Evolutionary conservation across 106 monocot species (phyloP).

Genomic region (Dioscorea zingiberensis): DNA sequence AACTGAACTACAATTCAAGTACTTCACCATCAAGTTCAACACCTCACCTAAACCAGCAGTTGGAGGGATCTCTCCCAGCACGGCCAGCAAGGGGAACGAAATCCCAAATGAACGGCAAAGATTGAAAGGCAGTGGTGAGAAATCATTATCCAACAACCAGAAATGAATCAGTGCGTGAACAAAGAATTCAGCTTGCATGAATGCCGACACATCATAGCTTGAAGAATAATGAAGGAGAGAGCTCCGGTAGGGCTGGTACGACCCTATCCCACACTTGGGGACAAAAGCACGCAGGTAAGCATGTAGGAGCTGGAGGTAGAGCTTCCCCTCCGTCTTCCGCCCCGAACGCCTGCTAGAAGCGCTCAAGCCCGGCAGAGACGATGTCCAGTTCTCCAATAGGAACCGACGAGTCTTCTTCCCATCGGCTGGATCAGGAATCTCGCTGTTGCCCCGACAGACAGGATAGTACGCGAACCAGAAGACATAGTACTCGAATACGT

Average conservation of each 20-base stretch:
- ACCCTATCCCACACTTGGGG: conserved; percentile 25
- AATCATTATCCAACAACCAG: conserved; percentile 93
- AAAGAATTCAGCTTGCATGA: conserved; percentile 67
- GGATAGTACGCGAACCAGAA: conserved; percentile 97
- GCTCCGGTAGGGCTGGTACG: conserved; percentile 56
- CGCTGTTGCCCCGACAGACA: conserved; percentile 46
- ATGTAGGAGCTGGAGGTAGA: conserved; percentile 69
- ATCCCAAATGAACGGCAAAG: conserved; percentile 38
- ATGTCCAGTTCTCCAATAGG: conserved; percentile 64
- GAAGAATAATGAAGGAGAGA: conserved; percentile 66
- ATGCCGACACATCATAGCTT: conserved; percentile 30
- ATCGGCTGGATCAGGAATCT: conserved; percentile 2
- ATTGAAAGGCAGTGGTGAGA: conserved; percentile 61
- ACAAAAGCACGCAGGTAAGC: conserved; percentile 65
- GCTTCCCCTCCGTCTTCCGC: conserved; percentile 41
- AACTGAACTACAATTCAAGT: conserved; percentile 41
- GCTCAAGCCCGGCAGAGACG: conserved; percentile 37
- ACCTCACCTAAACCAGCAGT: conserved; percentile 60
- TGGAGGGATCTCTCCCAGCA: conserved; percentile 50
- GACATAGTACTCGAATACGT: conserved; percentile 81
- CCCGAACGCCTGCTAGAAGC: conserved; percentile 15
- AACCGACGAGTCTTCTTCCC: conserved; percentile 29
- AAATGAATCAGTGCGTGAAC: conserved; percentile 70
- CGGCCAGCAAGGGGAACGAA: conserved; percentile 23
- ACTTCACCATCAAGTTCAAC: conserved; percentile 63